Base-by-base conservation (phyloP, 805 yeast species). In the Grigorovia yakushimaensis region DNA sequence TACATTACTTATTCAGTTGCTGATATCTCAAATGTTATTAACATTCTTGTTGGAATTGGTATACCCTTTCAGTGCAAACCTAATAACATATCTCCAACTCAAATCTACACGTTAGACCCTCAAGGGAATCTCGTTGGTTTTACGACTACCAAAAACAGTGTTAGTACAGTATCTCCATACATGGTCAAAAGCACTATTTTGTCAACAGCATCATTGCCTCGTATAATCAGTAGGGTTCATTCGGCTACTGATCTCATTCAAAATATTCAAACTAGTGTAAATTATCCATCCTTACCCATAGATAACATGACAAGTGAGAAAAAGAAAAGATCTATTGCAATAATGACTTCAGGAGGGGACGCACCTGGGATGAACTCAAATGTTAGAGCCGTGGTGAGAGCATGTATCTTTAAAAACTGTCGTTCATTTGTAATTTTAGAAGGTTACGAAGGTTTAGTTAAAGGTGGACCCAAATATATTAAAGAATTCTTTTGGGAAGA, bases 301-400 rank as follows among this genome's bases (percentile, higher is more conserved):
- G 41, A 42, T 23, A 45, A 50, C 35, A 23, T 17, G 42, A 51
- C 35, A 11, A n/a, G 7, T 9, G 23, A 39, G 8, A 17, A 24
- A 22, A 45, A 37, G 30, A 49, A 45, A 19, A 65, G 73, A 65
- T 70, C 79, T 62, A 79, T 82, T 49, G 88, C 81, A 1, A 84
- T 82, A 15, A 81, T 82, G 86, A 82, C 88, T 0, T 80, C 86
- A 1, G 88, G 88, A 46, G 88, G 88, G 54, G 88, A 82, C 60
- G 81, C 88, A 22, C 88, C 84, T 2, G 88, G 88, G 51, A 82
- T 82, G 88, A 80, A 81, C 58, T 81, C 87, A 3, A 80, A 78
- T 23, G 88, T 82, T n/a, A 67, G 88, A 50, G 86, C 88, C 2
- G 82, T 82, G 40, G 79, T 82, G 2, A 67, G 88, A 49, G 73